Conservation (phyloP, 1,139 yeast genomes). For the Geotrichum restrictum region DNA sequence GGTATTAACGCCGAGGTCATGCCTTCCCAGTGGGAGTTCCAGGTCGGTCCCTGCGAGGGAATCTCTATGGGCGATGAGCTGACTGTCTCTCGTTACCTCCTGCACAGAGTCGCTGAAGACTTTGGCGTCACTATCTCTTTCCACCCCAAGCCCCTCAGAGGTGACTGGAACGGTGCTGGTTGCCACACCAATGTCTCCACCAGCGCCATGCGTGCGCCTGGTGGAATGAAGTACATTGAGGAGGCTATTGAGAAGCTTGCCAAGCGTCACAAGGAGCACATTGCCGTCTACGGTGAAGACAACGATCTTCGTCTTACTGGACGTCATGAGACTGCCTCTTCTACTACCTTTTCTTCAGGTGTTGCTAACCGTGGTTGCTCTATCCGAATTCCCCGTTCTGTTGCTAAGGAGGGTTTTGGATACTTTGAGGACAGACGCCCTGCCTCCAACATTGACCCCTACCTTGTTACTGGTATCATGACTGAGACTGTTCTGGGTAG, state of each 20-base stretch:
- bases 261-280: slow-evolving; percentile 95
- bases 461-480: slow-evolving; percentile 96
- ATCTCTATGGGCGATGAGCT: slow-evolving; percentile 95
- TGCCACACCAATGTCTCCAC: slow-evolving; percentile 99
- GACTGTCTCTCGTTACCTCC: slow-evolving; percentile 91
- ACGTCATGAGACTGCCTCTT: slow-evolving; percentile 95
- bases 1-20: slow-evolving; percentile 99
- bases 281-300: slow-evolving; percentile 90
- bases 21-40: slow-evolving; percentile 99
- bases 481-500: slow-evolving; percentile 95
- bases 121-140: slow-evolving; percentile 96
- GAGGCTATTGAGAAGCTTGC: slow-evolving; percentile 89
- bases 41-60: slow-evolving; percentile 97
- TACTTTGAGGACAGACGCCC: slow-evolving; percentile 99
- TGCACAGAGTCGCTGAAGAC: slow-evolving; percentile 95
- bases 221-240: slow-evolving; percentile 94
- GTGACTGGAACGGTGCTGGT: slow-evolving; percentile 99
- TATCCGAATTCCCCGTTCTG: slow-evolving; percentile 96
- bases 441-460: slow-evolving; percentile 98
- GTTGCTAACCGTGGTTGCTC: slow-evolving; percentile 99
- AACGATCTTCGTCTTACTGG: slow-evolving; percentile 95
- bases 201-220: slow-evolving; percentile 81
- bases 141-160: slow-evolving; percentile 98
- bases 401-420: slow-evolving; percentile 95
- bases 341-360: slow-evolving; percentile 87